Evolutionary conservation across 768 basidiomycete genomes (phyloP).

Genomic region (Boletellus ananas): DNA sequence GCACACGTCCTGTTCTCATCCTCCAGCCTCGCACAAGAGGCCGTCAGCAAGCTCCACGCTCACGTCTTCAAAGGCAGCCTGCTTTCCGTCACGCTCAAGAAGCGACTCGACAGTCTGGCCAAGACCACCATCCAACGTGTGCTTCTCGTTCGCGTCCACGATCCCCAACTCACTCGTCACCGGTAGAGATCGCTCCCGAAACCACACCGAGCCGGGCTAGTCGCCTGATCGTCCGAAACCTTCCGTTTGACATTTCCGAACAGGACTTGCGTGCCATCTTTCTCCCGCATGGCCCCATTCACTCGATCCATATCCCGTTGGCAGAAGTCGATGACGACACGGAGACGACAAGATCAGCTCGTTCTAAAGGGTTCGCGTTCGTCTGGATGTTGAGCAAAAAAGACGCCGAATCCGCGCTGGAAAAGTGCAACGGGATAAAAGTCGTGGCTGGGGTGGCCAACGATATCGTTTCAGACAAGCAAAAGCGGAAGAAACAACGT

Average conservation of each 20-base stretch:
- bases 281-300: slow-evolving; percentile 81
- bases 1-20: slow-evolving; percentile 74
- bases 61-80: slow-evolving; percentile 88
- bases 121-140: slow-evolving; percentile 39
- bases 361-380: slow-evolving; percentile 85
- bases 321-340: slow-evolving; percentile 33
- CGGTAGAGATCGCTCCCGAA: slow-evolving; percentile 30
- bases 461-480: slow-evolving; percentile 54
- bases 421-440: slow-evolving; percentile 72
- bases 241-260: slow-evolving; percentile 79
- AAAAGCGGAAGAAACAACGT: slow-evolving; percentile 62
- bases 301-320: slow-evolving; percentile 78
- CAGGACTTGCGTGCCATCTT: slow-evolving; percentile 84
- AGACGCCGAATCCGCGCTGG: slow-evolving; percentile 80
- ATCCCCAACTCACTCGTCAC: not conserved
- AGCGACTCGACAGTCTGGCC: slow-evolving; percentile 66
- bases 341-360: slow-evolving; percentile 15
- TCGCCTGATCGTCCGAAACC: slow-evolving; percentile 87
- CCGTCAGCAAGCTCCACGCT: slow-evolving; percentile 80
- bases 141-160: not conserved
- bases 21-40: slow-evolving; percentile 62
- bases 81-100: slow-evolving; percentile 86
- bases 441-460: slow-evolving; percentile 62
- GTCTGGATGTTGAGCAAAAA: slow-evolving; percentile 88
- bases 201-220: slow-evolving; percentile 65